These are phyloP conservation scores for Populus pruinosa DNA, from an alignment of 345 rosid species.

Conservation along the genomic window DNA sequence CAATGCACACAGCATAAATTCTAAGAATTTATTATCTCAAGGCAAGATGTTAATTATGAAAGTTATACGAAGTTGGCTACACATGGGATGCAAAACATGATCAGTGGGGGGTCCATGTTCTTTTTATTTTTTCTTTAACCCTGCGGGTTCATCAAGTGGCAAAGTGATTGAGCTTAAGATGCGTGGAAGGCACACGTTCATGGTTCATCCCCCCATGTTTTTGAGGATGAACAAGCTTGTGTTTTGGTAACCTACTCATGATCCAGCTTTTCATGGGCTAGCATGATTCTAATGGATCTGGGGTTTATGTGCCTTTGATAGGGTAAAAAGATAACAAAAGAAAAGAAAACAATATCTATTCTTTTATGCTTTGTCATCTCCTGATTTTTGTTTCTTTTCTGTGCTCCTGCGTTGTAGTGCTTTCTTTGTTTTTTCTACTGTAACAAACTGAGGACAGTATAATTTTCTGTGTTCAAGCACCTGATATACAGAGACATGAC, in stretches of 20 bases:
- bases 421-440: neutral
- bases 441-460: slow-evolving; percentile 10
- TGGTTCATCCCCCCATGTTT: neutral
- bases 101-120: neutral
- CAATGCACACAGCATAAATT: neutral
- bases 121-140: neutral
- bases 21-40: neutral
- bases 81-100: neutral
- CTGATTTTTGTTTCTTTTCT: neutral
- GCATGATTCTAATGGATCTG: neutral
- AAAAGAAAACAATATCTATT: too few relatives aligned
- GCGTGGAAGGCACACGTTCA: neutral
- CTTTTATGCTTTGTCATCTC: neutral
- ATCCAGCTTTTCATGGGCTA: neutral
- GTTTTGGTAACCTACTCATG: neutral
- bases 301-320: neutral
- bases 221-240: neutral
- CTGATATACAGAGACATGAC: slow-evolving; percentile 30
- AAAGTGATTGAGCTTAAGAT: neutral
- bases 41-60: neutral
- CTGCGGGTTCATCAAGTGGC: neutral
- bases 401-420: neutral
- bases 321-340: too few relatives aligned
- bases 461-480: slow-evolving; percentile 18
- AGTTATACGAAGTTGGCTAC: neutral